Conservation (phyloP, 225 moss, liverwort and hornwort genomes). For the Neckera pumila region DNA sequence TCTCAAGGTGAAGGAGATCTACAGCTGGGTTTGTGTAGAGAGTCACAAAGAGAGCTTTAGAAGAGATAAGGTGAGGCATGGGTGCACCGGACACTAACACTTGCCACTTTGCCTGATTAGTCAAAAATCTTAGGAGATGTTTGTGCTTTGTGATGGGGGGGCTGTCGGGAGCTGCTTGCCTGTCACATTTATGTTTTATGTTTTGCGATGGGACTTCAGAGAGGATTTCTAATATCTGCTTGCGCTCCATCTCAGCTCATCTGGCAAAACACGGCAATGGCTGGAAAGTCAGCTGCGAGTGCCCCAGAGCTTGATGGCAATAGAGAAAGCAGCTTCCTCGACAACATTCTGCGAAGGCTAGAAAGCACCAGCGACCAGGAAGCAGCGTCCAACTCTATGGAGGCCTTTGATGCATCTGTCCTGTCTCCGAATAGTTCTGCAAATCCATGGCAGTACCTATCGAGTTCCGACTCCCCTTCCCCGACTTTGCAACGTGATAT, state of each 20-base stretch:
- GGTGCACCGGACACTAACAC: no score
- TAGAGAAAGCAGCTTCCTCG: conserved; percentile 11
- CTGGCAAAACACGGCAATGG: not conserved
- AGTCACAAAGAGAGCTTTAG: not conserved
- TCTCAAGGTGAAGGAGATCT: not conserved
- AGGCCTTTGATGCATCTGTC: not conserved
- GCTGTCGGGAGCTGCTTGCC: no score
- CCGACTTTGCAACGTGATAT: conserved; percentile 17
- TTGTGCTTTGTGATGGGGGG: no score
- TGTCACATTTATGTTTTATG: not conserved
- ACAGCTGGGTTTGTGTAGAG: not conserved
- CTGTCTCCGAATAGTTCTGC: conserved; percentile 9
- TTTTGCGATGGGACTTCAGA: not conserved
- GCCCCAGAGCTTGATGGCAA: not conserved
- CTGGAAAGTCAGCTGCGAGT: conserved; percentile 5
- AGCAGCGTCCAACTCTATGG: not conserved
- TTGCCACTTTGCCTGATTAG: not conserved
- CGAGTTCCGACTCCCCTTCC: not conserved
- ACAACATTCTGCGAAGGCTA: conserved; percentile 14
- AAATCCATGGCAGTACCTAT: conserved; percentile 25
- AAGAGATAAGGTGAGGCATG: not conserved
- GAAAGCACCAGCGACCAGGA: conserved; percentile 14
- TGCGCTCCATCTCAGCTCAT: not conserved
- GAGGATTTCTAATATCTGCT: not conserved
- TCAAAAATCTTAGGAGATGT: not conserved